phyloP scores from a whole-genome alignment of 2,329 filamentous ascomycete species.

The Pseudogymnoascus sp. region DNA sequence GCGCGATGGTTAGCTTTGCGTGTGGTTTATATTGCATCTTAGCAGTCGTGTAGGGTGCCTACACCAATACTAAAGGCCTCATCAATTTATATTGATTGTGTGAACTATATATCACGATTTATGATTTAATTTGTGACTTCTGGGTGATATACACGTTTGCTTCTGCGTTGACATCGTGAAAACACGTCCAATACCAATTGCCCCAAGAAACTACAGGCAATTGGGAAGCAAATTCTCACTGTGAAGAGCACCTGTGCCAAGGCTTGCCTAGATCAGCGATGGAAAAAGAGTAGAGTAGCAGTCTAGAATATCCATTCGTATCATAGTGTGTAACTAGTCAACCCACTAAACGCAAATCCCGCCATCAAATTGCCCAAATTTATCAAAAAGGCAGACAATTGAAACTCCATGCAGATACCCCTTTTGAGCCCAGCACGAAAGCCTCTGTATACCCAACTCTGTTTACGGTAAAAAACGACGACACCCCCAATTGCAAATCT shows the following conservation, averaged over 20 bases:
- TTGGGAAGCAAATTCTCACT: neutral
- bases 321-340: constrained; percentile 3
- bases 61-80: constrained; percentile 8
- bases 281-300: neutral
- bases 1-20: constrained; percentile 6
- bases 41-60: constrained; percentile 5
- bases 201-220: neutral
- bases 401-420: constrained; percentile 3
- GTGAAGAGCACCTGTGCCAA: neutral
- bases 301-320: constrained; percentile 9
- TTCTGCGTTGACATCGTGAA: neutral
- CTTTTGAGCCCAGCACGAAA: constrained; percentile 7
- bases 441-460: constrained; percentile 8
- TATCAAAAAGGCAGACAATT: constrained; percentile 1
- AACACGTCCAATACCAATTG: neutral
- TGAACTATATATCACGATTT: constrained; percentile 10
- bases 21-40: constrained; percentile 7
- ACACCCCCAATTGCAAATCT: constrained; percentile 5
- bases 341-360: neutral
- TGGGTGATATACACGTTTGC: neutral
- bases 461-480: neutral
- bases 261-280: neutral
- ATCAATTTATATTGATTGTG: constrained; percentile 11
- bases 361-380: constrained; percentile 6
- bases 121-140: constrained; percentile 5